These are phyloP conservation scores for Laguncularia racemosa DNA, from an alignment of 345 rosid genomes.

Conservation along the genomic window DNA sequence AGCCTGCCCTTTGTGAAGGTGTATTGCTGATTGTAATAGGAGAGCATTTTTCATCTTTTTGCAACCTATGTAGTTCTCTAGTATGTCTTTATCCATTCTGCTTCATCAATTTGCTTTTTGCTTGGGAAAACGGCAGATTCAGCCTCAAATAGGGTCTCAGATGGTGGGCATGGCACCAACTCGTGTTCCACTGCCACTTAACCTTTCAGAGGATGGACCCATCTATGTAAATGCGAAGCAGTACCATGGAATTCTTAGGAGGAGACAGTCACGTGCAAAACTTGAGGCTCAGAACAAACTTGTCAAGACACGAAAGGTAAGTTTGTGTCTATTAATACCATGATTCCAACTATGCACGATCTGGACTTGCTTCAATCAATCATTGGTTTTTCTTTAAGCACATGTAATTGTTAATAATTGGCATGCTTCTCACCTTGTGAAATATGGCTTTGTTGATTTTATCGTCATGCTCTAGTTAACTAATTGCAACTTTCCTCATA, in stretches of 20 bases:
- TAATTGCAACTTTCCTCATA: not conserved
- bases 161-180: slow-evolving; percentile 19
- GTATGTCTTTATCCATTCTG: no score
- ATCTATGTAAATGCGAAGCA: slow-evolving; percentile 49
- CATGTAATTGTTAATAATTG: no score
- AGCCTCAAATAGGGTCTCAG: slow-evolving; percentile 27
- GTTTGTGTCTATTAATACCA: not conserved
- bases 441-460: not conserved
- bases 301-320: slow-evolving; percentile 37
- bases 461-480: not conserved
- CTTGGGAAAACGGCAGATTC: slow-evolving; percentile 18
- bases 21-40: no score
- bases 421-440: not conserved
- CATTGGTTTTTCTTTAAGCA: no score
- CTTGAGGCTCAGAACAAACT: slow-evolving; percentile 43
- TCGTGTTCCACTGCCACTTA: slow-evolving; percentile 38
- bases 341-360: no score
- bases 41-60: no score
- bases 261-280: slow-evolving; percentile 48
- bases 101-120: not conserved
- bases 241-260: slow-evolving; percentile 43
- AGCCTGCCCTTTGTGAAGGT: not conserved
- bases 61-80: no score
- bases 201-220: slow-evolving; percentile 34
- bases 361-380: no score